phyloP scores from a whole-genome alignment of 306 rosid genomes.

The Bauhinia variegata region DNA sequence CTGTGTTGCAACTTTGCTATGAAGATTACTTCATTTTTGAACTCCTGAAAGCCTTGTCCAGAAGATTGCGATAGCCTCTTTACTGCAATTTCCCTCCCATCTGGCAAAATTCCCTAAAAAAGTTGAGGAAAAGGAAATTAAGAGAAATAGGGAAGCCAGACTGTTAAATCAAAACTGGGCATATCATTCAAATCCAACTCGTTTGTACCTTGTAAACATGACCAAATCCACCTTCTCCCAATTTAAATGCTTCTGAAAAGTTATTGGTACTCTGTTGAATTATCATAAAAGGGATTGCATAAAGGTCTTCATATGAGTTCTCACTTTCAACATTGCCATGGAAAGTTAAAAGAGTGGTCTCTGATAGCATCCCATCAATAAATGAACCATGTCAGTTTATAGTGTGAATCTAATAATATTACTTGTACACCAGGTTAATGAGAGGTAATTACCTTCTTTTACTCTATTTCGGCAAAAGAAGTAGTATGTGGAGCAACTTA shows the following conservation, averaged over 20 bases:
- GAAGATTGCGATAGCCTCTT: constrained; percentile 64
- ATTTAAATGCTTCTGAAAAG: constrained; percentile 51
- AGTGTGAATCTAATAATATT: neutral
- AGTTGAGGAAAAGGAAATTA: neutral
- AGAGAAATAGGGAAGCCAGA: neutral
- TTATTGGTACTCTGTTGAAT: constrained; percentile 36
- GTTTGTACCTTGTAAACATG: constrained; percentile 44
- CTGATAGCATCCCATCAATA: constrained; percentile 2
- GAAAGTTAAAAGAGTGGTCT: neutral
- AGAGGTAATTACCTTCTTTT: constrained; percentile 27
- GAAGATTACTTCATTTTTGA: constrained; percentile 64
- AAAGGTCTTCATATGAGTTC: constrained; percentile 30
- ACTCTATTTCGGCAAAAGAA: neutral
- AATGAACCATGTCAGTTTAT: constrained; percentile 11
- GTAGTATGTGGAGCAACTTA: constrained; percentile 27
- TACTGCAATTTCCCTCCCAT: constrained; percentile 61
- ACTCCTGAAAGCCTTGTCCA: constrained; percentile 60
- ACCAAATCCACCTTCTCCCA: constrained; percentile 71
- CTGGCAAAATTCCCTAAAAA: constrained; percentile 53
- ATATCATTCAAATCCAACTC: neutral
- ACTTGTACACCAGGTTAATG: too few species aligned
- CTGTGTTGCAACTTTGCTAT: constrained; percentile 65
- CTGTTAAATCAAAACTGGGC: neutral
- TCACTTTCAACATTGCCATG: constrained; percentile 13
- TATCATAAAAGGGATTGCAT: constrained; percentile 35